A percentile compares a stretch with the other conserved stretches of the same genome.
Evolutionary conservation across 2,329 filamentous ascomycete genomes (phyloP).

Genomic region (Westerdykella sp.): DNA sequence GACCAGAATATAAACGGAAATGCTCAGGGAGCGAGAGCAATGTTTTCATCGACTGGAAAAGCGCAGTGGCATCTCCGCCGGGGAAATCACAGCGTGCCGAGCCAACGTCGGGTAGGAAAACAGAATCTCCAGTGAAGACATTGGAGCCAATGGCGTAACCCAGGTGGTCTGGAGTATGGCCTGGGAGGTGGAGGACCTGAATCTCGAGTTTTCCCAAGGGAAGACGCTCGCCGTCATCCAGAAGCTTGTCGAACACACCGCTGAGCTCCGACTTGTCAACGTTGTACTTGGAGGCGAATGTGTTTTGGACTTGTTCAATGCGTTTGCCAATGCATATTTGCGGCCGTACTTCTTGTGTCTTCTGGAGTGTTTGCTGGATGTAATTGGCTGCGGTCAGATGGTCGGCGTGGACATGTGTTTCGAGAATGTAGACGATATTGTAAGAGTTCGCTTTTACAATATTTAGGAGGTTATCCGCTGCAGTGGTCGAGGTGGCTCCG

Average conservation of each 20-base stretch:
- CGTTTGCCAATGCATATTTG: slow-evolving; percentile 49
- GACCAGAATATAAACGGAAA: slow-evolving; percentile 18
- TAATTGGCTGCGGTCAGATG: slow-evolving; percentile 54
- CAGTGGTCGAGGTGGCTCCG: slow-evolving; percentile 41
- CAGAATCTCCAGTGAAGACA: slow-evolving; percentile 24
- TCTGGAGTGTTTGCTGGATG: slow-evolving; percentile 43
- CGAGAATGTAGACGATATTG: slow-evolving; percentile 47
- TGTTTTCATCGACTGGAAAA: slow-evolving; percentile 13
- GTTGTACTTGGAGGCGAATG: slow-evolving; percentile 46
- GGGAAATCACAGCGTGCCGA: slow-evolving; percentile 23
- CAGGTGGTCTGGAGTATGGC: slow-evolving; percentile 54
- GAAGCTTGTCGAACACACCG: slow-evolving; percentile 47
- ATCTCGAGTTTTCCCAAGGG: slow-evolving; percentile 43
- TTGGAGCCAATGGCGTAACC: slow-evolving; percentile 49
- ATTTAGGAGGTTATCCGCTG: slow-evolving; percentile 48
- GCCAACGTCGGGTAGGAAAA: slow-evolving; percentile 25
- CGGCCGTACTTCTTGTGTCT: slow-evolving; percentile 34
- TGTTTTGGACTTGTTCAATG: slow-evolving; percentile 46
- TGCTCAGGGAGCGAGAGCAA: slow-evolving; percentile 15
- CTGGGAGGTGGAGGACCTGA: slow-evolving; percentile 49
- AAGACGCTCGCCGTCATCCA: slow-evolving; percentile 49
- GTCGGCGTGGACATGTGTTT: slow-evolving; percentile 56
- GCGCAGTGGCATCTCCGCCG: slow-evolving; percentile 13
- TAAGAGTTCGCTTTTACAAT: slow-evolving; percentile 42
- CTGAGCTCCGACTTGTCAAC: slow-evolving; percentile 40